These are phyloP conservation scores for Debaryomyces castellii DNA, from an alignment of 805 yeast genomes.

Conservation along the genomic window DNA sequence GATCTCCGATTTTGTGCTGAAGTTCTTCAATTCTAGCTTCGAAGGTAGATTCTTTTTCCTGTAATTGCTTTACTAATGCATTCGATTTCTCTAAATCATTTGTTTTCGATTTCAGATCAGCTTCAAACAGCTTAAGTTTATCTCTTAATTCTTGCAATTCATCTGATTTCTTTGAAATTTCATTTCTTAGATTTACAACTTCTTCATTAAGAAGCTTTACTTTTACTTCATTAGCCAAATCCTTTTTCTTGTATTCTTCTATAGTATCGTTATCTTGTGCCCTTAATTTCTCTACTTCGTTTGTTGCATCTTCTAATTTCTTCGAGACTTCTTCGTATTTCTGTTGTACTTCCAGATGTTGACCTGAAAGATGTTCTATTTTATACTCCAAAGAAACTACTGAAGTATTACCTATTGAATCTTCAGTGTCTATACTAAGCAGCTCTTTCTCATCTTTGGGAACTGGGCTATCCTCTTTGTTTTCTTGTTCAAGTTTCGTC, in stretches of 20 bases:
- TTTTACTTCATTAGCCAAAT: not conserved
- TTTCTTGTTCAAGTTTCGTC: not conserved
- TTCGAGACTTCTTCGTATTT: not conserved
- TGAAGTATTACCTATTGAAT: constrained; percentile 1
- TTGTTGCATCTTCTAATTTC: not conserved
- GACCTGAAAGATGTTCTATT: not conserved
- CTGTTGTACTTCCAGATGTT: not conserved
- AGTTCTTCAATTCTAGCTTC: constrained; percentile 4
- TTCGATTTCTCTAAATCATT: constrained; percentile 1
- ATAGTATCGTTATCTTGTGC: not conserved
- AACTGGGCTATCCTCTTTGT: too few species aligned
- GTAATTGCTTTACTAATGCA: not conserved
- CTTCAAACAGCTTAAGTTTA: not conserved
- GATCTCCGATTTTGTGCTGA: constrained; percentile 4
- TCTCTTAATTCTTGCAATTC: not conserved
- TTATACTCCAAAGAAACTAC: constrained; percentile 2
- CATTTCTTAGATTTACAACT: not conserved
- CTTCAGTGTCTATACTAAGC: not conserved
- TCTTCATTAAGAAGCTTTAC: not conserved
- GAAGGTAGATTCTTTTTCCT: constrained; percentile 6
- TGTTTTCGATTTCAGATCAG: not conserved
- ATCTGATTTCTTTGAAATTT: not conserved
- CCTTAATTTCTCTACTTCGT: not conserved
- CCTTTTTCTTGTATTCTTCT: not conserved
- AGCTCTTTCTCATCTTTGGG: not conserved